Conservation (phyloP, 305 asterid genomes). For the Solanum hybrid region DNA sequence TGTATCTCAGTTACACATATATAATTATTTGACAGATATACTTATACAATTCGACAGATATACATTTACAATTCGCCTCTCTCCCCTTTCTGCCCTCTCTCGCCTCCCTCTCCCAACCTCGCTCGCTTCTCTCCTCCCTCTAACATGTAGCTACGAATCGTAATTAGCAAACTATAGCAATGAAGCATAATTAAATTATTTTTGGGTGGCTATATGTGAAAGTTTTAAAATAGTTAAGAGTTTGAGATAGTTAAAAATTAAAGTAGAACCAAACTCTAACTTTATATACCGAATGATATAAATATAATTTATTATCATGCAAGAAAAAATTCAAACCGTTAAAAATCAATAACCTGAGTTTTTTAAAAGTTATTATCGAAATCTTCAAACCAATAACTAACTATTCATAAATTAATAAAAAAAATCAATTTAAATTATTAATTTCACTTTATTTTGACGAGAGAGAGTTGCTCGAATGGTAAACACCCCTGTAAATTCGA, state of each 20-base stretch:
- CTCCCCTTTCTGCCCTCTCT: rapidly evolving
- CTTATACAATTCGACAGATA: no score
- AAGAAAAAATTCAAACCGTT: background rate
- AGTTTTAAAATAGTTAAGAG: rapidly evolving
- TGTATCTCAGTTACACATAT: background rate
- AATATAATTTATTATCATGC: background rate
- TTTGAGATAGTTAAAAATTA: background rate
- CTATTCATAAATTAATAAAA: no score
- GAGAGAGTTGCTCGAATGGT: no score
- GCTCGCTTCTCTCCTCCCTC: background rate
- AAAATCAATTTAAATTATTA: background rate
- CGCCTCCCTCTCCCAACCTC: background rate
- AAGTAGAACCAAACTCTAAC: background rate
- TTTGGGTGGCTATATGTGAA: no score
- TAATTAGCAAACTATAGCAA: no score
- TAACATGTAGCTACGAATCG: background rate
- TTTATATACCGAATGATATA: background rate
- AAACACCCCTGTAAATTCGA: no score
- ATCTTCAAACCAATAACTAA: background rate
- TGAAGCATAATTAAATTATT: rapidly evolving
- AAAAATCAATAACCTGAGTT: background rate
- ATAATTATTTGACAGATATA: no score
- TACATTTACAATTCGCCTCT: background rate
- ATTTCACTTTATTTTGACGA: no score
- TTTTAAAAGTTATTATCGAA: background rate